These are phyloP conservation scores for Candida methanosorbosa DNA, from an alignment of 805 yeast species.

Conservation along the genomic window DNA sequence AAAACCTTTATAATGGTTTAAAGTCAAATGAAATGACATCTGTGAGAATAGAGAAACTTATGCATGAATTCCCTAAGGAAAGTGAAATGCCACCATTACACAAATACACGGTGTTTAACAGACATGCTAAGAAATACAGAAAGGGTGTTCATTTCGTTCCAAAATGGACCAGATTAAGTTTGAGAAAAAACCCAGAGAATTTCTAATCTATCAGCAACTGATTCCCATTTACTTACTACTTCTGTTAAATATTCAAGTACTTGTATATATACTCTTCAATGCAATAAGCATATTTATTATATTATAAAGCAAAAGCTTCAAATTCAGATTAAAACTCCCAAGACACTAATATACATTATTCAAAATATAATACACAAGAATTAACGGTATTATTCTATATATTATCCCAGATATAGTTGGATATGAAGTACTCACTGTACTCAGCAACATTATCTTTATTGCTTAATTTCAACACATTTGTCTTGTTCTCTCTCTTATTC, in stretches of 20 bases:
- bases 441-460: constrained; percentile 33
- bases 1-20: constrained; percentile 47
- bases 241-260: too few relatives aligned
- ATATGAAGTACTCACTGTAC: constrained; percentile 58
- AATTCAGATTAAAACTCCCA: too few relatives aligned
- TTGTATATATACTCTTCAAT: too few relatives aligned
- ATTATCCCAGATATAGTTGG: constrained; percentile 75
- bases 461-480: constrained; percentile 44
- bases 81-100: constrained; percentile 70
- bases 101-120: constrained; percentile 82
- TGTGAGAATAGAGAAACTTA: constrained; percentile 27
- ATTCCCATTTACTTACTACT: too few relatives aligned
- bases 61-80: constrained; percentile 64
- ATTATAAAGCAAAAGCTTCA: too few relatives aligned
- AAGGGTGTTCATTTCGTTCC: constrained; percentile 84
- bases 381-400: too few relatives aligned
- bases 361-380: too few relatives aligned
- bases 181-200: constrained; percentile 71
- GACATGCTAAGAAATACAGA: constrained; percentile 68
- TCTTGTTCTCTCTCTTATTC: constrained; percentile 35
- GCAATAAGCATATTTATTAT: too few relatives aligned
- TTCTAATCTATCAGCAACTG: constrained; percentile 25
- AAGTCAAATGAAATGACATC: constrained; percentile 22
- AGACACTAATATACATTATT: too few relatives aligned
- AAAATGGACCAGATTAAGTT: constrained; percentile 81